Base-by-base conservation (phyloP, 106 monocot genomes). In the Cymbidium sinense region DNA sequence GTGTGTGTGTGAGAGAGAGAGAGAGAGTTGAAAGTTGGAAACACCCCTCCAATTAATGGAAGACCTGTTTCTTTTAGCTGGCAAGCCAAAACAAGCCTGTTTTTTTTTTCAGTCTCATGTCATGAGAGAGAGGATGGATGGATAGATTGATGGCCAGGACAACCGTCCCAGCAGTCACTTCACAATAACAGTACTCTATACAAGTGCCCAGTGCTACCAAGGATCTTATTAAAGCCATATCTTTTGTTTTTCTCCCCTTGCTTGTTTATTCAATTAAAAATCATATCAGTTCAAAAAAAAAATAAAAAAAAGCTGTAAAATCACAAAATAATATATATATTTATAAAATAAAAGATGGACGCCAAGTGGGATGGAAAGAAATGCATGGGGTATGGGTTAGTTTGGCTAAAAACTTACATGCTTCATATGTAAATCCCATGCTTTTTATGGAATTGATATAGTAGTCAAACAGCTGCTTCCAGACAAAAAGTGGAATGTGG, bases 91-190 rank as follows among this genome's bases (percentile, higher is more conserved):
- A 67, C 13, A 33, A 67, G 67, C 10, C 33, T 75, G 80, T 70
- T 79, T 70, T 81, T 76, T 37, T 70, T 76, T 69, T 78, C 62
- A 77, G 81, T 74, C 79, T 80, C 81, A 75, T 80, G 76, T 79
- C 78, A 75, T 83, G 64, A 74, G 43, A 72, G 80, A 69, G 73
- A 81, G 67, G 85, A 78, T 35, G 37, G 75, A 79, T 73, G 50
- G 77, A 79, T 64, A 80, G 80, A 85, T 79, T 79, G 77, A 43
- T 77, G 85, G 76, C 69, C 29, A 89, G 86, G 84, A 86, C 81
- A 65, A 82, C 79, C 86, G 86, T 84, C 80, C 39, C 82, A 87
- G 30, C 81, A 85, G 90, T 85, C 87, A 83, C 87, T 87, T 87
- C 84, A 75, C 70, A 71, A 81, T 81, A 85, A 87, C 82, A 83